Evolutionary conservation across 164 flowering plant species (phyloP), one percentile per base, ranked within the genome.

Genomic region (Magnolia sinica): DNA sequence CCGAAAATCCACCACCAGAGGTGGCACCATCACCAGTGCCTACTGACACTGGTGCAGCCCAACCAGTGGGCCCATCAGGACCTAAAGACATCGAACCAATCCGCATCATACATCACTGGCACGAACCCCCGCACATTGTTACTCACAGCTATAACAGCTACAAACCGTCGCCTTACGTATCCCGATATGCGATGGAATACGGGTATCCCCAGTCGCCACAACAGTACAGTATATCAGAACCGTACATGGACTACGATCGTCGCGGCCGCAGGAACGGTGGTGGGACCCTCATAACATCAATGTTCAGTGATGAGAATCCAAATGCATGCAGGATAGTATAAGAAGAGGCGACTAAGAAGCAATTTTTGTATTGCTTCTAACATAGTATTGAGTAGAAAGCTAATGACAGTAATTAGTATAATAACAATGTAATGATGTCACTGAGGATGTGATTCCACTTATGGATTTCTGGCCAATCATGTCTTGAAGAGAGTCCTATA

Each of bases 281-380:
- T 80, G 91, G 89, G 70, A 88, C 70, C 76, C 79, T 86, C 66
- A 84, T 92, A 71, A 86, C 87, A 67, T 88, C 98, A 7, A 86
- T 92, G 51, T 95, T 95, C 79, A 93, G 98, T 58, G 98, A 95
- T 70, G 98, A 95, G 80, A 91, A 95, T 83, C 98, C 98, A 67
- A 92, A 95, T 83, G 97, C 98, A 20, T 95, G 98, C 82, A 83
- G 78, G 75, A 87, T 93, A 76, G 83, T 86, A 19, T 67, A 16
- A 37, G 49, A 14, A 31, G 51, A 22, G 9, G 51, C 1, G 31
- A 52, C 10, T 16, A 1, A 11, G 19, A 55, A 11, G 61, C 3
- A 0, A 55, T 55, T 55, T 37, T 55, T 13, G 16, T 55, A 7
- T 8, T 55, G 4, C 61, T 55, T 55, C 18, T 16, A 16, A 10